These are phyloP conservation scores for Teunomyces cretensis DNA, from an alignment of 805 yeast genomes.

Conservation along the genomic window DNA sequence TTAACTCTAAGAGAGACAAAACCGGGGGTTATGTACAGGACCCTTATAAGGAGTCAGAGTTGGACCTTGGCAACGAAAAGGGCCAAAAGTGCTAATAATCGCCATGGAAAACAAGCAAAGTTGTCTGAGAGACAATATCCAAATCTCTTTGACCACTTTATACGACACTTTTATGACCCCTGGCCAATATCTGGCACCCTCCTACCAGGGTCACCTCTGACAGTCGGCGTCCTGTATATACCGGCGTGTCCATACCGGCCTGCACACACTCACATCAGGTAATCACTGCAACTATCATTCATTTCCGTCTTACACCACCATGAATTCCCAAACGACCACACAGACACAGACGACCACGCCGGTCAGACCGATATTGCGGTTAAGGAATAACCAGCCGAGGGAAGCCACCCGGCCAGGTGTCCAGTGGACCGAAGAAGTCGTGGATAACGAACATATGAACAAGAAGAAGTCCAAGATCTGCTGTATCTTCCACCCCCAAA, in stretches of 20 bases:
- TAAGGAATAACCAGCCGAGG: constrained; percentile 1
- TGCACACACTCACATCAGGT: background rate
- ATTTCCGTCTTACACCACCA: background rate
- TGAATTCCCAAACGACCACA: constrained; percentile 2
- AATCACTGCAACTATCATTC: background rate
- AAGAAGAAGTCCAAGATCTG: constrained; percentile 91
- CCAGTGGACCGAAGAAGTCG: constrained; percentile 79
- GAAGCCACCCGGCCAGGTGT: constrained; percentile 43
- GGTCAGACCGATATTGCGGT: constrained; percentile 4
- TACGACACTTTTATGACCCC: too few relatives aligned
- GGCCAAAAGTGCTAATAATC: too few relatives aligned
- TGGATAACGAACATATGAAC: constrained; percentile 87
- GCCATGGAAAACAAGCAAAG: too few relatives aligned
- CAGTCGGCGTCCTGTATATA: too few relatives aligned
- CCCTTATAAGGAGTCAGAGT: too few relatives aligned
- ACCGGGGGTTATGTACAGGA: background rate
- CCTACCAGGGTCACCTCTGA: too few relatives aligned
- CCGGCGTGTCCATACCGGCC: too few relatives aligned
- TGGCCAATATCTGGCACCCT: too few relatives aligned
- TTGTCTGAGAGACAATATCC: too few relatives aligned
- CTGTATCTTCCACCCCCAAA: constrained; percentile 81
- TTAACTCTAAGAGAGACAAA: background rate
- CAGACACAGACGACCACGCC: background rate
- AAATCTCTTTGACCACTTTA: too few relatives aligned
- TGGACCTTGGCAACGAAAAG: too few relatives aligned